These are phyloP conservation scores for Aaosphaeria pasadenensis DNA, from an alignment of 2,329 filamentous ascomycete species.

Conservation along the genomic window DNA sequence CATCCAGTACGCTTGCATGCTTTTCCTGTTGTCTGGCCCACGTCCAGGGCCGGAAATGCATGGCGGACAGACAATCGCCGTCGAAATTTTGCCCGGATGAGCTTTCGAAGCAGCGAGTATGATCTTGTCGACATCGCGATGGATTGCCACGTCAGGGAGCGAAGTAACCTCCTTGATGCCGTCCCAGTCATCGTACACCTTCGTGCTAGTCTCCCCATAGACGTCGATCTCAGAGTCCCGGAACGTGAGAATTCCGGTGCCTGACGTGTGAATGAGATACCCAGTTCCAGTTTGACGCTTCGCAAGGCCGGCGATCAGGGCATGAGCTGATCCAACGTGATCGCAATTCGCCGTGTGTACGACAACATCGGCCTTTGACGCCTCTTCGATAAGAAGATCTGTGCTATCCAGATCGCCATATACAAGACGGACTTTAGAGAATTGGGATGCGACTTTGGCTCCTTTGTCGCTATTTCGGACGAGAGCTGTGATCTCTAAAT, in stretches of 20 bases:
- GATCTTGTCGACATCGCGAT: conserved; percentile 68
- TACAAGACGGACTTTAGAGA: conserved; percentile 49
- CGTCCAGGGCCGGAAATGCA: conserved; percentile 62
- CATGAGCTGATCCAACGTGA: conserved; percentile 21
- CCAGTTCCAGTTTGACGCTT: conserved; percentile 42
- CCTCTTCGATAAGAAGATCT: conserved; percentile 44
- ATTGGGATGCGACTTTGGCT: conserved; percentile 44
- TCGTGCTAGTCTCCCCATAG: conserved; percentile 47
- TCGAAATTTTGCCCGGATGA: conserved; percentile 43
- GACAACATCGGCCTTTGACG: conserved; percentile 49
- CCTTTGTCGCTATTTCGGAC: conserved; percentile 51
- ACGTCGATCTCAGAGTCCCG: conserved; percentile 45
- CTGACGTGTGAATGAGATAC: conserved; percentile 54
- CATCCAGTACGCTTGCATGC: conserved; percentile 58
- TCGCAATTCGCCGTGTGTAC: conserved; percentile 19
- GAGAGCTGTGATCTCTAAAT: conserved; percentile 49
- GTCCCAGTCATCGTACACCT: conserved; percentile 58
- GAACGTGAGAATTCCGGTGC: conserved; percentile 55
- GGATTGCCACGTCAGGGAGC: conserved; percentile 57
- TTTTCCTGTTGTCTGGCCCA: conserved; percentile 53
- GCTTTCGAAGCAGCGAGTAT: conserved; percentile 52
- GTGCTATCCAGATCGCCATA: conserved; percentile 50
- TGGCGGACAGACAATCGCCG: conserved; percentile 60
- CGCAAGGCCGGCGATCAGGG: conserved; percentile 50
- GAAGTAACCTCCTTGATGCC: conserved; percentile 55